Percentiles rank a stretch among this genome's conserved stretches.
Evolutionary conservation across 192 early-diverging fungal species (phyloP).

Genomic region (Podila epicladia): DNA sequence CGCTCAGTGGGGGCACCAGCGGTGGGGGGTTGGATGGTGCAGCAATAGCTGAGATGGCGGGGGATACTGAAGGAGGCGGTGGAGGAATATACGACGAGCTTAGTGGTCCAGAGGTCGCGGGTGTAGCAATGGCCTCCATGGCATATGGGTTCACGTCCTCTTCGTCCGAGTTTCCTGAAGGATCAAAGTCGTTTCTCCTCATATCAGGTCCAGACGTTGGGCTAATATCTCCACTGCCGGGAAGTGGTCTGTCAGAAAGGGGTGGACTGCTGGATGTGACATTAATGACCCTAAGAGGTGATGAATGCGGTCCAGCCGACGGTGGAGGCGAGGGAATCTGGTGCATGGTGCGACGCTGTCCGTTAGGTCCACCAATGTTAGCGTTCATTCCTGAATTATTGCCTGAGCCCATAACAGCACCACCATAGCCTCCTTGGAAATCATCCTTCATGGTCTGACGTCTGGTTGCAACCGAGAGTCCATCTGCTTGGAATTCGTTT

Average conservation of each 20-base stretch:
- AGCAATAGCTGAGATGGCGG: not conserved
- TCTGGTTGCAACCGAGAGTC: slow-evolving; percentile 24
- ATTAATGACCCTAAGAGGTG: slow-evolving; percentile 39
- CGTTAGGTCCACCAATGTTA: slow-evolving; percentile 11
- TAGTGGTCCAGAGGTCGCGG: not conserved
- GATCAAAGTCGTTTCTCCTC: slow-evolving; percentile 5
- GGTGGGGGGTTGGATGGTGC: slow-evolving; percentile 6
- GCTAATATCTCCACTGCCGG: not conserved
- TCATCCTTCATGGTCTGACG: slow-evolving; percentile 43
- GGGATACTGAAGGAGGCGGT: slow-evolving; percentile 6
- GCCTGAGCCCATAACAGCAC: slow-evolving; percentile 14
- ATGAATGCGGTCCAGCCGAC: slow-evolving; percentile 6
- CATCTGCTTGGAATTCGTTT: slow-evolving; percentile 33
- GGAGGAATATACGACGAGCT: slow-evolving; percentile 16
- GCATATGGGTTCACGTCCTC: slow-evolving; percentile 30
- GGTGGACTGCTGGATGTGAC: slow-evolving; percentile 30
- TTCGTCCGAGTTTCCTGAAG: not conserved
- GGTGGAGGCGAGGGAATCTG: slow-evolving; percentile 20
- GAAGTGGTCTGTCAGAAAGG: slow-evolving; percentile 2
- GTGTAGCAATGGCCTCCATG: slow-evolving; percentile 28
- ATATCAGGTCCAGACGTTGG: not conserved
- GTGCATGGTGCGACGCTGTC: slow-evolving; percentile 23
- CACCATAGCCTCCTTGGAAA: slow-evolving; percentile 43
- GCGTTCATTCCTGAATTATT: slow-evolving; percentile 1
- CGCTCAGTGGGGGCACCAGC: slow-evolving; percentile 1